These are phyloP conservation scores for Anastatica hierochuntica DNA, from an alignment of 345 rosid species.

Conservation along the genomic window DNA sequence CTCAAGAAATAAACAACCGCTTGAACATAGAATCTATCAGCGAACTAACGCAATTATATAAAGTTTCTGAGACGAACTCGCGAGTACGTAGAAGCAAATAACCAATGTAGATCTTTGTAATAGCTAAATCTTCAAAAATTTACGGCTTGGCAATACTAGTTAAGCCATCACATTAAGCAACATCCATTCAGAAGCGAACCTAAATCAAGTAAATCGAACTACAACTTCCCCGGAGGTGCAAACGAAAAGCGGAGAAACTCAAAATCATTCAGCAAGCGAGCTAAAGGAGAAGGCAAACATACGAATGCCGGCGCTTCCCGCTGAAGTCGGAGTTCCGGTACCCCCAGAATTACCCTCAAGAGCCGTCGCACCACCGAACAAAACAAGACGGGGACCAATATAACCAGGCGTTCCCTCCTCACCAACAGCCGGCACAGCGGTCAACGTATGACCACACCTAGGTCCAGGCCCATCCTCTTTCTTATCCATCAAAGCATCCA, in stretches of 20 bases:
- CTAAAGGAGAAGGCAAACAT: constrained; percentile 23
- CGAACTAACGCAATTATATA: no score
- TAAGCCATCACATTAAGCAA: background rate
- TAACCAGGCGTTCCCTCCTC: constrained; percentile 78
- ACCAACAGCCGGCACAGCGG: constrained; percentile 88
- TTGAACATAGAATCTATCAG: background rate
- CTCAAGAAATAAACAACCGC: background rate
- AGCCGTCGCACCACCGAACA: constrained; percentile 91
- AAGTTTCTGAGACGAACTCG: no score
- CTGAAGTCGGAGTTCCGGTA: constrained; percentile 72
- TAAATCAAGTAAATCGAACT: background rate
- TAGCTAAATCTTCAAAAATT: background rate
- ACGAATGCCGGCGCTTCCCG: constrained; percentile 91
- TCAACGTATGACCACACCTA: constrained; percentile 91
- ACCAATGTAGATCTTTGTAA: background rate
- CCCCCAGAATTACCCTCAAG: constrained; percentile 84
- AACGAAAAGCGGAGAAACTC: background rate
- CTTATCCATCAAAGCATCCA: constrained; percentile 72
- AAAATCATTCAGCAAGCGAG: background rate
- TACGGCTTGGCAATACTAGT: background rate
- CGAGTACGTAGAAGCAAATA: background rate
- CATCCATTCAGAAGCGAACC: background rate
- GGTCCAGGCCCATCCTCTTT: constrained; percentile 97
- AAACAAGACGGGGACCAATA: constrained; percentile 77
- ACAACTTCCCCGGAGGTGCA: background rate